Percentiles rank a stretch among this genome's conserved stretches.
Conservation (phyloP, 2,329 filamentous ascomycete species). For the Verticillium isaacii region DNA sequence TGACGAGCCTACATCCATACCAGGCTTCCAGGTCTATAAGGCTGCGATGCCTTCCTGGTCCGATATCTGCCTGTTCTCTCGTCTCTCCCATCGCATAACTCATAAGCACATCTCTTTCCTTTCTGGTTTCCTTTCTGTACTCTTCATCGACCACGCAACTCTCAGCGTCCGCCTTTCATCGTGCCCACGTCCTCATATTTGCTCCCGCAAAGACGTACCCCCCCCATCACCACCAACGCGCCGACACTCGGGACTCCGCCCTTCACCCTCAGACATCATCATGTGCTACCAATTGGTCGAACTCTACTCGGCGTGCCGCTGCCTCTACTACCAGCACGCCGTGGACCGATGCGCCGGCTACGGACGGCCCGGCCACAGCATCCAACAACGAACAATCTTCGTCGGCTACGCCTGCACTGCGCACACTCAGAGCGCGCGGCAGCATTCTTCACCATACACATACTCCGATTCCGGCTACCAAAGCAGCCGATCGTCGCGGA, state of each 20-base stretch:
- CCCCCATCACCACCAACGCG: constrained; percentile 4
- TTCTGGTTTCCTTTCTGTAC: constrained; percentile 18
- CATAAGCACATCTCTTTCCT: constrained; percentile 16
- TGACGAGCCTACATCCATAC: constrained; percentile 15
- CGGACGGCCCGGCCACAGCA: constrained; percentile 64
- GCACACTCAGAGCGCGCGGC: constrained; percentile 38
- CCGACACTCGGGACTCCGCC: constrained; percentile 8
- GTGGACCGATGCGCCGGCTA: constrained; percentile 77
- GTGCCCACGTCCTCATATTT: constrained; percentile 3
- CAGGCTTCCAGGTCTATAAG: constrained; percentile 48
- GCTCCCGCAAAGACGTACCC: constrained; percentile 4
- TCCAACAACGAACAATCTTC: constrained; percentile 71
- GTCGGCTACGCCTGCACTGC: constrained; percentile 74
- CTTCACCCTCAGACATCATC: constrained; percentile 17
- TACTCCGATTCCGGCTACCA: constrained; percentile 54
- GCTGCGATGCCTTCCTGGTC: constrained; percentile 42
- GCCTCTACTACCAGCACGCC: constrained; percentile 82
- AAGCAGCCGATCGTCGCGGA: constrained; percentile 41
- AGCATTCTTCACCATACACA: constrained; percentile 31
- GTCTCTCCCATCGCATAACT: constrained; percentile 11
- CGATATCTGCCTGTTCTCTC: constrained; percentile 18
- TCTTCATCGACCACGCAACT: background rate
- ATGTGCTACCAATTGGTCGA: constrained; percentile 91
- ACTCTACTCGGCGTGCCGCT: constrained; percentile 80
- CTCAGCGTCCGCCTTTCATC: background rate